These are phyloP conservation scores for Petunia secreta DNA, from an alignment of 257 asterid species.

Conservation along the genomic window DNA sequence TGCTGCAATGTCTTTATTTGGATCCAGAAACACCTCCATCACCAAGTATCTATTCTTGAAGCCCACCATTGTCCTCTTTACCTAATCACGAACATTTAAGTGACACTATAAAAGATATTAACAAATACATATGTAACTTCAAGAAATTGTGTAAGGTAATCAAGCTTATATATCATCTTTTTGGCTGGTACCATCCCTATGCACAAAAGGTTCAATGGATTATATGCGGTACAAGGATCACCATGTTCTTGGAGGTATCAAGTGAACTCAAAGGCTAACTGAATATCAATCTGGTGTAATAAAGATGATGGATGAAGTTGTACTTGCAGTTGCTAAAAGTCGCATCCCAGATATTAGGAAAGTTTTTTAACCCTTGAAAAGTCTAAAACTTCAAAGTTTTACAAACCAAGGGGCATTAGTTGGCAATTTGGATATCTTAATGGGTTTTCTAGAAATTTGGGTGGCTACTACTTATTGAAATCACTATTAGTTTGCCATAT, in stretches of 20 bases:
- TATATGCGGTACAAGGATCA: constrained; percentile 1
- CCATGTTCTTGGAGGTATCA: not conserved
- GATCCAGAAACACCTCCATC: constrained; percentile 86
- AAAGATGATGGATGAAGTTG: not conserved
- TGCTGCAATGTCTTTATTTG: constrained; percentile 54
- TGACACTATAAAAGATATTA: too few relatives aligned
- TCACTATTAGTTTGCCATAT: too few relatives aligned
- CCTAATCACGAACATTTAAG: constrained; percentile 29
- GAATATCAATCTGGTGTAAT: not conserved
- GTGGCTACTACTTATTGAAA: not conserved
- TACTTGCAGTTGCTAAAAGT: not conserved
- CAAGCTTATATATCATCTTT: not conserved
- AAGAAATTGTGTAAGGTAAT: not conserved
- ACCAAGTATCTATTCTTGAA: constrained; percentile 88
- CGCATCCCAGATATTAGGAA: not conserved
- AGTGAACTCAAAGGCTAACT: not conserved
- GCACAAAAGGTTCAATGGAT: not conserved
- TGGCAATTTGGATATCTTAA: not conserved
- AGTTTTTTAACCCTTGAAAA: not conserved
- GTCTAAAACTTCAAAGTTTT: not conserved
- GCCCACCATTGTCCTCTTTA: constrained; percentile 67
- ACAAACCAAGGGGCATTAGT: not conserved
- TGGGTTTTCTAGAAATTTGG: not conserved
- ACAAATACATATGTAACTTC: not conserved
- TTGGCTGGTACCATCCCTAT: not conserved